A percentile compares a stretch with the other conserved stretches of the same genome.
Conservation (phyloP, 331 rosid genomes). For the Saraca asoca region DNA sequence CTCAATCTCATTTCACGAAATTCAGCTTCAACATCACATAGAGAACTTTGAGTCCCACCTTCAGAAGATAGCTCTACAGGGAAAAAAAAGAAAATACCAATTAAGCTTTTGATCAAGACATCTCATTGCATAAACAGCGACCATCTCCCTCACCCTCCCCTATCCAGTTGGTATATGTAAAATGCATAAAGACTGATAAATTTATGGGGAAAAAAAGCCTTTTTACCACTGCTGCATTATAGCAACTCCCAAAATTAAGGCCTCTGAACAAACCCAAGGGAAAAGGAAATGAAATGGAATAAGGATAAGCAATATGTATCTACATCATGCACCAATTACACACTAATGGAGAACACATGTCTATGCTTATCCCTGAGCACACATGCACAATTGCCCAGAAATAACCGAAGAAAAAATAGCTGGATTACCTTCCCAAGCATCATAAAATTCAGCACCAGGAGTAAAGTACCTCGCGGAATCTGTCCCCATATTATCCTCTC, state of each 20-base stretch:
- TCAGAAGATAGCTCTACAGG: constrained; percentile 72
- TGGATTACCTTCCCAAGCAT: constrained; percentile 87
- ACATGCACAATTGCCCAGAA: constrained; percentile 3
- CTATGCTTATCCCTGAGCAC: constrained; percentile 11
- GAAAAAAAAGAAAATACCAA: constrained; percentile 20
- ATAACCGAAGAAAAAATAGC: constrained; percentile 22
- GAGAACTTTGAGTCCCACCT: constrained; percentile 50
- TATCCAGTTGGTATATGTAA: constrained; percentile 2
- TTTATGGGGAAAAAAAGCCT: constrained; percentile 3
- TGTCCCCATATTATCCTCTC: constrained; percentile 61
- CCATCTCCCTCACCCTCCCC: constrained; percentile 1
- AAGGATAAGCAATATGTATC: neutral
- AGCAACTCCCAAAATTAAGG: constrained; percentile 1
- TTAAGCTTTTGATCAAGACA: constrained; percentile 29
- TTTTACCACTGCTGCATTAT: neutral
- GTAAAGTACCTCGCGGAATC: constrained; percentile 49
- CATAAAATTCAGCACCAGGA: constrained; percentile 68
- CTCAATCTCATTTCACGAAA: constrained; percentile 70
- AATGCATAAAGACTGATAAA: constrained; percentile 15
- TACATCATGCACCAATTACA: constrained; percentile 1
- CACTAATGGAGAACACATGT: constrained; percentile 5
- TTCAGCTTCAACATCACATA: constrained; percentile 54
- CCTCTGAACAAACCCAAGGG: neutral
- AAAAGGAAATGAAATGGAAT: neutral
- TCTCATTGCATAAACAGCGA: constrained; percentile 12